These are phyloP conservation scores for Taphrina confusa DNA, from an alignment of 1,139 yeast species.

Conservation along the genomic window DNA sequence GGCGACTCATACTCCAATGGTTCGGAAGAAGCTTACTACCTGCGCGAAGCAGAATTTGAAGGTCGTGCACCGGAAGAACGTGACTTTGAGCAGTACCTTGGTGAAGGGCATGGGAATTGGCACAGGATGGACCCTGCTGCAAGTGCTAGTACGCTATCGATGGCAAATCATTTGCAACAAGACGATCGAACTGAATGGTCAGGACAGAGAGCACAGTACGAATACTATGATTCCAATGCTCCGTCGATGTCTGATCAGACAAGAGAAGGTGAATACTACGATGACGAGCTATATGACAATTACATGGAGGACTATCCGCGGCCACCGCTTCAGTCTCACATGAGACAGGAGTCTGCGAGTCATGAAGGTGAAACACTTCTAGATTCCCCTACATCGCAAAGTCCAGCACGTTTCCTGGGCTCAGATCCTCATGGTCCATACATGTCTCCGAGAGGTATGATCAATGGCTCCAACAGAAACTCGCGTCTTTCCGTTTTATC, in stretches of 20 bases:
- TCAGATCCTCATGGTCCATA: slow-evolving; percentile 3
- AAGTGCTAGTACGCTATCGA: not conserved
- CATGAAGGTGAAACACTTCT: slow-evolving; percentile 1
- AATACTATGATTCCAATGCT: slow-evolving; percentile 1
- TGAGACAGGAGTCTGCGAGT: not conserved
- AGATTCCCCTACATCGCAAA: not conserved
- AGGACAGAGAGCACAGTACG: not conserved
- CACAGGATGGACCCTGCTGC: not conserved
- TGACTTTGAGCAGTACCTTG: slow-evolving; percentile 13
- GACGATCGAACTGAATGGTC: slow-evolving; percentile 3
- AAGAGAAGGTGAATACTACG: not conserved
- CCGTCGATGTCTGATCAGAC: not conserved
- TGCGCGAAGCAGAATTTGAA: slow-evolving; percentile 5
- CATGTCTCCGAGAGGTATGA: slow-evolving; percentile 4
- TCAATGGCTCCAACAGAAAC: slow-evolving; percentile 8
- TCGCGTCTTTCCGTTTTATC: slow-evolving; percentile 21
- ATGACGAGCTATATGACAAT: slow-evolving; percentile 3
- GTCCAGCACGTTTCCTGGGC: not conserved
- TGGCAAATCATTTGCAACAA: slow-evolving; percentile 10
- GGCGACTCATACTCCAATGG: slow-evolving; percentile 1
- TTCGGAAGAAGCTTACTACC: slow-evolving; percentile 15
- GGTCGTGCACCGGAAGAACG: slow-evolving; percentile 20
- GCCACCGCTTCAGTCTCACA: not conserved
- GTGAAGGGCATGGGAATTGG: slow-evolving; percentile 9
- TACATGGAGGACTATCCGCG: slow-evolving; percentile 5